Evolutionary conservation across 2,329 filamentous ascomycete genomes (phyloP).

Genomic region (Apiospora kogelbergensis): DNA sequence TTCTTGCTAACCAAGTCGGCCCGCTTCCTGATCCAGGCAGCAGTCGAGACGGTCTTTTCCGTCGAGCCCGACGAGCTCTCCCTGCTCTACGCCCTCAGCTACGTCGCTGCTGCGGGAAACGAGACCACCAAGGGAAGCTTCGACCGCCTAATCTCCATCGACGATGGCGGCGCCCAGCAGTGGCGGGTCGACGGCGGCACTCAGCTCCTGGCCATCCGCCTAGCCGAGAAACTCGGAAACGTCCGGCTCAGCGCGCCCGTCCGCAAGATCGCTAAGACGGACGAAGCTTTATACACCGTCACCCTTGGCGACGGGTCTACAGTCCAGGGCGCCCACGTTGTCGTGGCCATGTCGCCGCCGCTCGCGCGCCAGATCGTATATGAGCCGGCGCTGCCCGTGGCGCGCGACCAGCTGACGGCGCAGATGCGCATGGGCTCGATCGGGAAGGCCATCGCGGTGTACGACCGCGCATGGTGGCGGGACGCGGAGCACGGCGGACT

Average conservation of each 20-base stretch:
- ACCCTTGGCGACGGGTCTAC: neutral
- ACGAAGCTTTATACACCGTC: neutral
- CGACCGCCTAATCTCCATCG: neutral
- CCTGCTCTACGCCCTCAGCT: neutral
- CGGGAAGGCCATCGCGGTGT: neutral
- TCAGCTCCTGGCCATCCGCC: neutral
- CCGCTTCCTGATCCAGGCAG: neutral
- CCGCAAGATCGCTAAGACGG: neutral
- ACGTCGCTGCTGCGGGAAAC: neutral
- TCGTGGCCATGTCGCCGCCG: neutral
- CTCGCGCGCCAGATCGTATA: neutral
- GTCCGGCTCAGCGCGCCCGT: neutral
- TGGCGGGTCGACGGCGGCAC: neutral
- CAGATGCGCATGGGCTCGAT: slow-evolving; percentile 1
- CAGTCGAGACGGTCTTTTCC: neutral
- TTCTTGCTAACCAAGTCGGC: neutral
- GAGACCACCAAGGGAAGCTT: neutral
- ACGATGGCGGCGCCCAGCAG: neutral
- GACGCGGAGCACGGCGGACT: neutral
- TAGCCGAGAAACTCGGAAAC: neutral
- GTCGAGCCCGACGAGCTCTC: neutral
- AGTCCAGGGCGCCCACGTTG: neutral
- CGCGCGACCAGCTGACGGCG: neutral
- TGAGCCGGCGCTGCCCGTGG: neutral
- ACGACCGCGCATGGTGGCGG: neutral